These are phyloP conservation scores for Solanum virginianum DNA, from an alignment of 257 asterid genomes.

Conservation along the genomic window DNA sequence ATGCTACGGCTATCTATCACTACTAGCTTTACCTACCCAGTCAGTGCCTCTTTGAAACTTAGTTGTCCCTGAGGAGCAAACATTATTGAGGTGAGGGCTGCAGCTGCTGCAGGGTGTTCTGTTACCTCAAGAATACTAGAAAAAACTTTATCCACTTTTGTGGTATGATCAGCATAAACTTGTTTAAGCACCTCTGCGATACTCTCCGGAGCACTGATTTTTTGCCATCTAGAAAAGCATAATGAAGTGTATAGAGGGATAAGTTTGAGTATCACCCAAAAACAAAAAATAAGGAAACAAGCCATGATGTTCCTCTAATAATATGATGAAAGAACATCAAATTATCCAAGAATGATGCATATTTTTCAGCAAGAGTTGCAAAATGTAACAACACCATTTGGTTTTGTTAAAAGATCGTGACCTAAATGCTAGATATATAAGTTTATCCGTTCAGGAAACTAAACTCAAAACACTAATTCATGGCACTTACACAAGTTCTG, in stretches of 20 bases:
- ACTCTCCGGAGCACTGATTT: conserved; percentile 77
- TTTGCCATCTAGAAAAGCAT: conserved; percentile 60
- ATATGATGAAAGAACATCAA: background rate
- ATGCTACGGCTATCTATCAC: background rate
- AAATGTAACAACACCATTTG: background rate
- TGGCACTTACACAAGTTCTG: conserved; percentile 49
- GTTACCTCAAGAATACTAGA: conserved; percentile 56
- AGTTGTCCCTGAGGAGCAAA: conserved; percentile 71
- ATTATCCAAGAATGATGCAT: background rate
- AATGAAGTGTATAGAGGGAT: background rate
- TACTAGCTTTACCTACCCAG: conserved; percentile 29
- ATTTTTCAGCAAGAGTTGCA: background rate
- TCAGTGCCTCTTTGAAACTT: conserved; percentile 58
- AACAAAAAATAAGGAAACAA: background rate
- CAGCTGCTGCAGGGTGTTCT: conserved; percentile 95
- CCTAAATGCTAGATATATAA: background rate
- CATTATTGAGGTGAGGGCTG: conserved; percentile 84
- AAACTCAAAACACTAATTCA: background rate
- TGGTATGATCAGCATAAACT: conserved; percentile 79
- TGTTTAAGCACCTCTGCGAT: conserved; percentile 73
- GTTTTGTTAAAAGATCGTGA: background rate
- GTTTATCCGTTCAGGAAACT: background rate
- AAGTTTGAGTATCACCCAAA: background rate
- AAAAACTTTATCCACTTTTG: conserved; percentile 67
- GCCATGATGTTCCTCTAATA: background rate